Conservation (phyloP, 2,329 filamentous ascomycete species). For the Ascochyta fabae region DNA sequence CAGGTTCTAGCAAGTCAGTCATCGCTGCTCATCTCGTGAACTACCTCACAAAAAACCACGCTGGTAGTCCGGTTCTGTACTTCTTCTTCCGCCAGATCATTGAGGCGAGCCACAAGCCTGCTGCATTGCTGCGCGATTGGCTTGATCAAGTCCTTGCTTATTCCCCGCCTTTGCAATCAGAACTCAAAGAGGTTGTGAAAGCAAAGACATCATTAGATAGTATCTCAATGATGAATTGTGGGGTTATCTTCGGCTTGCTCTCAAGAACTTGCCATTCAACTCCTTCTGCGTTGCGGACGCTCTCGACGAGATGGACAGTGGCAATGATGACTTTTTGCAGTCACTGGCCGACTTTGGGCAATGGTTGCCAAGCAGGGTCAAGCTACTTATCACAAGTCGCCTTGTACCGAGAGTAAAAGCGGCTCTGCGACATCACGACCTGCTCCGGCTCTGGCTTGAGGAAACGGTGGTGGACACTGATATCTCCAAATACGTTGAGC, state of each 20-base stretch:
- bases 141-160: constrained; percentile 41
- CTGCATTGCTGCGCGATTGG: constrained; percentile 41
- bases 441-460: constrained; percentile 50
- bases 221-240: constrained; percentile 19
- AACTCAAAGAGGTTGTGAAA: constrained; percentile 12
- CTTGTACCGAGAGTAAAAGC: constrained; percentile 44
- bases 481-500: constrained; percentile 49
- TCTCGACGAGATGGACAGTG: constrained; percentile 57
- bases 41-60: constrained; percentile 2
- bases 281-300: constrained; percentile 54
- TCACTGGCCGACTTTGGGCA: constrained; percentile 43
- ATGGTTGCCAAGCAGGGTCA: constrained; percentile 43
- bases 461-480: constrained; percentile 50
- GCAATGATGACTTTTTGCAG: constrained; percentile 44
- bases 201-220: not conserved
- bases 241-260: constrained; percentile 16
- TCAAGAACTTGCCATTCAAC: constrained; percentile 11
- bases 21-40: constrained; percentile 37
- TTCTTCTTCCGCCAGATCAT: constrained; percentile 52
- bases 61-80: constrained; percentile 36
- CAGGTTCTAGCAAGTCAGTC: constrained; percentile 50
- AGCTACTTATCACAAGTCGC: constrained; percentile 55
- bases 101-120: constrained; percentile 35
- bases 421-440: constrained; percentile 31
- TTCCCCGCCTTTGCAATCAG: constrained; percentile 34